A percentile compares a stretch with the other conserved stretches of the same genome.
phyloP scores from a whole-genome alignment of 176 grass and related monocot species.

The Triticum dicoccoides region DNA sequence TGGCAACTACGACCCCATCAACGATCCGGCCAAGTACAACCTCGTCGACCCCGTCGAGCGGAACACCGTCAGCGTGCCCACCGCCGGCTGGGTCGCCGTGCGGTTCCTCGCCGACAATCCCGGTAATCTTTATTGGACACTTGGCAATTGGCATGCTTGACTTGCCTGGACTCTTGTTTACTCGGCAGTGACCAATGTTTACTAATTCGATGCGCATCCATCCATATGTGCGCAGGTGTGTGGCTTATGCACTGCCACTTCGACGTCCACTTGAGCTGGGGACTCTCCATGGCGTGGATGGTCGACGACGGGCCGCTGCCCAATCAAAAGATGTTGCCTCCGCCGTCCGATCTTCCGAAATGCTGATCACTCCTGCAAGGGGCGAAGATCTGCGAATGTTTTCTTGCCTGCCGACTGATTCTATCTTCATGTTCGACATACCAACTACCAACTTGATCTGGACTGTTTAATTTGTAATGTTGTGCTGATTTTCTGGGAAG shows the following conservation, averaged over 20 bases:
- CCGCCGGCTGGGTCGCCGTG: conserved; percentile 61
- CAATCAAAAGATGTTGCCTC: conserved; percentile 55
- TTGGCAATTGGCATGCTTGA: background rate
- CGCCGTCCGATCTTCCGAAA: conserved; percentile 67
- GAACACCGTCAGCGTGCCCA: conserved; percentile 66
- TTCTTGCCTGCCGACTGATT: conserved; percentile 14
- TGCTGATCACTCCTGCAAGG: conserved; percentile 29
- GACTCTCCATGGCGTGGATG: conserved; percentile 71
- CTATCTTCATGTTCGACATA: background rate
- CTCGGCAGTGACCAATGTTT: background rate
- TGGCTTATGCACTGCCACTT: conserved; percentile 85
- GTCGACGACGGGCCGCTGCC: conserved; percentile 53
- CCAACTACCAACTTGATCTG: background rate
- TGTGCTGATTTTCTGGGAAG: conserved; percentile 37
- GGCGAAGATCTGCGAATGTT: background rate
- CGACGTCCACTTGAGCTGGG: conserved; percentile 73
- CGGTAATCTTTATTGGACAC: conserved; percentile 3
- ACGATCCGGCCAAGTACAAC: conserved; percentile 52
- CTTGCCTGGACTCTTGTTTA: background rate
- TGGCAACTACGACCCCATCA: conserved; percentile 55
- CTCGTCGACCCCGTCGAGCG: conserved; percentile 54
- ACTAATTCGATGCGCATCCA: background rate
- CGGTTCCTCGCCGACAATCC: conserved; percentile 67
- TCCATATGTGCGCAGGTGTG: conserved; percentile 31
- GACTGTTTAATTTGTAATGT: conserved; percentile 13